Evolutionary conservation across 805 yeast species (phyloP), one percentile per base, ranked within the genome.

Genomic region (Lachancea waltii): DNA sequence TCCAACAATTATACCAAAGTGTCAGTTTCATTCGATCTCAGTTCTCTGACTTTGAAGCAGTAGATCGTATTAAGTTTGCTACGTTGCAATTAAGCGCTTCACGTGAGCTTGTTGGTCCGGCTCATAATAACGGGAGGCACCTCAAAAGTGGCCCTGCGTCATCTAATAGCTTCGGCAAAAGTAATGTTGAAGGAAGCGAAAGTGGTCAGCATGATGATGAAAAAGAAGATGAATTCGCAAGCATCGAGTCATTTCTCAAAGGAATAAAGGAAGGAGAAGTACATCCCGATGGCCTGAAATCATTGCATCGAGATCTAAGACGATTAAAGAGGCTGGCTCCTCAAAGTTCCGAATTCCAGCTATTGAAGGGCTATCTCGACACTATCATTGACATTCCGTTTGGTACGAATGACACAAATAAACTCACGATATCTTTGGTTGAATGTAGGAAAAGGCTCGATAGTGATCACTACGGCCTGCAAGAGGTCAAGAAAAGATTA

Each of bases 381-480:
- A 70, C 77, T 15, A 72, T 80, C 7, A 62, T 72, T 59, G 86
- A 81, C 48, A 63, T 81, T 33, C 86, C 86, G 1, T 80, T 70
- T 50, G 69, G 67, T 19, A 69, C 70, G 37, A 54, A 56, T 29
- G 33, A 48, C 9, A 40, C 40, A 20, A 47, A 46, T 11, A 44
- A 48, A n/a, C 38, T 45, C 4, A 18, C 36, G 9, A 65, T 77
- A 36, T 75, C 81, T 46, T 56, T 85, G 13, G 55, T 52, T 1
- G 57, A 54, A 10, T 85, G 90, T 0, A 67, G 71, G 41, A 50
- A 58, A n/a, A 71, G 71, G 35, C 67, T 85, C 18, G 84, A 85
- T 48, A 63, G 66, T n/a, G 95, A 85, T 51, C 95, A 85, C 53
- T 81, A 75, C 53, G 95, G 95, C 0, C 69, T 85, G 50, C 72